phyloP scores from a whole-genome alignment of 1,284 basidiomycete genomes.

The Fistulina hepatica region DNA sequence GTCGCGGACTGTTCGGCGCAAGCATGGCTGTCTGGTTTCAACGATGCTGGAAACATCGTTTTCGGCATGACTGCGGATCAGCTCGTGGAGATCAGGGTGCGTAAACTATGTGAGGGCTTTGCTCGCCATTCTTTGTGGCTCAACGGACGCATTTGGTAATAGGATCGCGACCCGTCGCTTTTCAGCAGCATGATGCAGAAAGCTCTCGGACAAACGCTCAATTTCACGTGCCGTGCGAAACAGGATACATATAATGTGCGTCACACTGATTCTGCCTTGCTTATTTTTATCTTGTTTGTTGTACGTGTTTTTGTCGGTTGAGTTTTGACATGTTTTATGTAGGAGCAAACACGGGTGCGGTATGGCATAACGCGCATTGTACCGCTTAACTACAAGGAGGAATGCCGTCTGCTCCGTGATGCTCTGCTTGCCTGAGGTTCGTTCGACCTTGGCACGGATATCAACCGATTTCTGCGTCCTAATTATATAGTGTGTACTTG shows the following conservation, averaged over 20 bases:
- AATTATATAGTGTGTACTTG: too few relatives aligned
- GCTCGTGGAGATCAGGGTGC: constrained; percentile 60
- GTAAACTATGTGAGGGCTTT: constrained; percentile 12
- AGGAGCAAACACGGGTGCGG: constrained; percentile 73
- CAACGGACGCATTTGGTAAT: constrained; percentile 44
- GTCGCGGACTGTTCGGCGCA: constrained; percentile 85
- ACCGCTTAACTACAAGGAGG: constrained; percentile 63
- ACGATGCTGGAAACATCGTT: constrained; percentile 76
- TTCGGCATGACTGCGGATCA: constrained; percentile 80
- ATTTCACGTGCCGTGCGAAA: constrained; percentile 84
- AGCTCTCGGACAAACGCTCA: constrained; percentile 63
- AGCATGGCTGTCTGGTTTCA: constrained; percentile 93
- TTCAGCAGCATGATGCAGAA: constrained; percentile 56
- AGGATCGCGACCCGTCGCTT: constrained; percentile 30
- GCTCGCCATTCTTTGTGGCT: constrained; percentile 1
- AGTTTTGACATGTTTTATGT: constrained; percentile 7
- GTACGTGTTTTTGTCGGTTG: background rate
- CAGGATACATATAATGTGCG: constrained; percentile 79
- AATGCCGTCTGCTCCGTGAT: constrained; percentile 51
- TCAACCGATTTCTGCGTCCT: too few relatives aligned
- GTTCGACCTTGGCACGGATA: too few relatives aligned
- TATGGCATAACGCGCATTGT: constrained; percentile 69
- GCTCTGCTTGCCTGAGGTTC: too few relatives aligned
- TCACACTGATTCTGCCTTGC: constrained; percentile 6
- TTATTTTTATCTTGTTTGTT: background rate